Percentiles rank a stretch among this genome's conserved stretches.
phyloP scores from a whole-genome alignment of 495 filamentous ascomycete genomes.

The Penicillium lividum region DNA sequence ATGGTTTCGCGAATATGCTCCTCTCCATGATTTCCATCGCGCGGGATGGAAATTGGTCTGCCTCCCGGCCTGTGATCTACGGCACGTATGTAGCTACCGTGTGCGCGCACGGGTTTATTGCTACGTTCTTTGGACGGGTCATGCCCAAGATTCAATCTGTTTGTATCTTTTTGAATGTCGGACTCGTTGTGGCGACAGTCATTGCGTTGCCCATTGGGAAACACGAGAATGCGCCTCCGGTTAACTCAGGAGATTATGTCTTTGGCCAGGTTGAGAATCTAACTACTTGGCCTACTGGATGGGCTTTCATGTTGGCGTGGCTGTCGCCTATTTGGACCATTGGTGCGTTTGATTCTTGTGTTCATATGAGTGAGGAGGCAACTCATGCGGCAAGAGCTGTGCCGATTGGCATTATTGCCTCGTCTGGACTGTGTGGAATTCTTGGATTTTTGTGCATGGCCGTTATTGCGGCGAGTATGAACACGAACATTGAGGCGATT shows the following conservation, averaged over 20 bases:
- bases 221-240: constrained; percentile 26
- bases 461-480: constrained; percentile 43
- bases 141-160: constrained; percentile 68
- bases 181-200: constrained; percentile 62
- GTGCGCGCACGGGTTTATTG: constrained; percentile 57
- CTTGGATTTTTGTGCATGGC: constrained; percentile 59
- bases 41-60: constrained; percentile 63
- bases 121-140: constrained; percentile 53
- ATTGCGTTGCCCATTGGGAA: constrained; percentile 66
- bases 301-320: constrained; percentile 68
- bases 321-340: constrained; percentile 69
- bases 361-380: constrained; percentile 67
- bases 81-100: constrained; percentile 62
- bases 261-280: constrained; percentile 50
- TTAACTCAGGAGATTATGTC: constrained; percentile 43
- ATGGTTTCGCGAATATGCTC: constrained; percentile 54
- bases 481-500: constrained; percentile 36
- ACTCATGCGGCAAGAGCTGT: constrained; percentile 62
- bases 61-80: constrained; percentile 61
- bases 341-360: constrained; percentile 55
- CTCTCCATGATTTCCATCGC: constrained; percentile 61
- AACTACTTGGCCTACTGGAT: constrained; percentile 61
- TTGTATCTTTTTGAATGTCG: constrained; percentile 63
- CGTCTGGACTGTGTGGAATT: constrained; percentile 39
- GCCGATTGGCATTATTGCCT: constrained; percentile 58